Evolutionary conservation across 345 rosid genomes (phyloP), one percentile per base, ranked within the genome.

Genomic region (Nasturtium officinale): DNA sequence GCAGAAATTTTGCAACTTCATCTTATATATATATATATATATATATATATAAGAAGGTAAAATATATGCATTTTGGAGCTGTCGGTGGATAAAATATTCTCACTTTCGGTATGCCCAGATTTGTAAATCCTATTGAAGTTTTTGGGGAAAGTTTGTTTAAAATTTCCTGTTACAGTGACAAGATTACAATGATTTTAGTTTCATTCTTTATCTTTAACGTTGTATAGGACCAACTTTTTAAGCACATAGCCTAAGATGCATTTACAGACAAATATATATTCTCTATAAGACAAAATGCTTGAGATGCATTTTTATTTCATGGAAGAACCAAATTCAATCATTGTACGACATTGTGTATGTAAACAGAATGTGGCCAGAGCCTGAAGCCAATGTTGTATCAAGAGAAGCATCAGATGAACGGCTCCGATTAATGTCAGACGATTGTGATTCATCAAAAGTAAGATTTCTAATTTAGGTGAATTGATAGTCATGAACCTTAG

Each of bases 321-420:
- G 25, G 58, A 56, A 48, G 16, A 57, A 8, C 32, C 71, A 74
- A 61, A 74, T 16, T 45, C 33, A 56, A 12, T 56, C 2, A 20
- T 23, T 37, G 0, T 42, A 54, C 43, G 0, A 17, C 40, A 11
- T 46, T 63, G 33, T 77, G 42, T 71, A 13, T 79, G 75, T 47
- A 28, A 23, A 65, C 51, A 95, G 99, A 83, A 88, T 90, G 92
- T 87, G 92, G 97, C 69, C 80, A 4, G 86, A 88, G 57, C 96
- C 99, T 11, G 98, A 95, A 79, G 84, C 75, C 62, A 84, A 75
- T 76, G 74, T 64, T 68, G 57, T 85, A 55, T 73, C 87, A 29
- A 74, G 83, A 51, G 82, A 74, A 47, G 73, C 76, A 4, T 84
- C 80, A 73, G 86, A 85, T 55, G 90, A 86, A 69, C 81, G 83